Conservation (phyloP, 192 early-diverging fungal species). For the Mortierella claussenii region DNA sequence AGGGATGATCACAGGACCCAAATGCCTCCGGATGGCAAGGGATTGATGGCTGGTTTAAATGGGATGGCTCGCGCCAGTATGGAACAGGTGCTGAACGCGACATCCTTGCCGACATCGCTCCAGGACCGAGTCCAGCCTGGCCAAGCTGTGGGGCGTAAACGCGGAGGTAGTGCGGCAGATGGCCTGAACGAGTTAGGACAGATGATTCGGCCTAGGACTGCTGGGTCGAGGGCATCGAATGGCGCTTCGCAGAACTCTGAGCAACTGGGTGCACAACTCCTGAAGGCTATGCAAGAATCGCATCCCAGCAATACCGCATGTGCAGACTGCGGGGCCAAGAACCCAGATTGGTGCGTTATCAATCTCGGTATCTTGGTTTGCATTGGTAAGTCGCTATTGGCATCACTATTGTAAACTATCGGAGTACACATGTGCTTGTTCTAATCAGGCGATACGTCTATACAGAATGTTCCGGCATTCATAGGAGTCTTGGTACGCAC, state of each 20-base stretch:
- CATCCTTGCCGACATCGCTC: conserved; percentile 34
- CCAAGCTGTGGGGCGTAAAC: conserved; percentile 46
- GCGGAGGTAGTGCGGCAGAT: conserved; percentile 34
- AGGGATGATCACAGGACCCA: background rate
- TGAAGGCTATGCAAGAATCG: conserved; percentile 32
- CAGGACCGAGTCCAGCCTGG: conserved; percentile 38
- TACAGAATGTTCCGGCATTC: conserved; percentile 76
- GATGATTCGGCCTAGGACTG: conserved; percentile 20
- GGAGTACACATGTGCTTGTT: background rate
- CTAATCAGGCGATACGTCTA: background rate
- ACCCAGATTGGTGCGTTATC: conserved; percentile 77
- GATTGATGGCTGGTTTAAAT: conserved; percentile 17
- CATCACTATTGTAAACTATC: background rate
- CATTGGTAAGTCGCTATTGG: conserved; percentile 61
- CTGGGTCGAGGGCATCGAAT: background rate
- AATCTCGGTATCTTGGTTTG: conserved; percentile 76
- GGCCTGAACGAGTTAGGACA: conserved; percentile 43
- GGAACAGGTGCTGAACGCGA: conserved; percentile 30
- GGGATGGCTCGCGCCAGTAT: conserved; percentile 22
- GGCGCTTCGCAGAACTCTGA: background rate
- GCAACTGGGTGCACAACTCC: conserved; percentile 20
- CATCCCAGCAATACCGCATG: conserved; percentile 62
- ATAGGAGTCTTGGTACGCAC: conserved; percentile 76
- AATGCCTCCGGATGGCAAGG: conserved; percentile 15
- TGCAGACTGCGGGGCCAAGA: conserved; percentile 73